Base-by-base conservation (phyloP, 192 early-diverging fungal species). In the Linnemannia elongata region DNA sequence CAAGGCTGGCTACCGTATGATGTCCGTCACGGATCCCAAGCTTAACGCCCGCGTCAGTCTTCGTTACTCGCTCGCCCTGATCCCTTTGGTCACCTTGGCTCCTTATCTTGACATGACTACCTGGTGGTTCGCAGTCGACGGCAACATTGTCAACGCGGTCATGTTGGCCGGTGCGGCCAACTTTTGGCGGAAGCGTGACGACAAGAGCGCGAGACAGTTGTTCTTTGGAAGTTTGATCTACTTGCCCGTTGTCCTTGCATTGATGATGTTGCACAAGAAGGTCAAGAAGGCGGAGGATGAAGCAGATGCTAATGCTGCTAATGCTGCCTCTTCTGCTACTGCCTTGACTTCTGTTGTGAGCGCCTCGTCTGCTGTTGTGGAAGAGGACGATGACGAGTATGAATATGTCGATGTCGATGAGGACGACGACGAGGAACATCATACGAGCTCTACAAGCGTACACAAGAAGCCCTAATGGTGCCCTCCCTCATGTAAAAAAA, bases 1-100 rank as follows among this genome's bases (percentile, higher is more conserved):
- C 13, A 98, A 98, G 86, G 98, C 98, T 3, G 98, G 98, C 3
- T 99, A 98, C 89, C 91, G 94, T 3, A 99, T 99, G 98, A 97
- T 97, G 95, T 92, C 94, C 3, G 97, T 97, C 0, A 95, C 93
- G 1, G 93, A 96, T 75, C 98, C 98, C 15, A 91, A 93, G 24
- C 91, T 99, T 24, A 99, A 98, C 75, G 96, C 96, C 3, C 92
- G 97, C 36, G 97, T 99, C 0, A 92, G 96, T 22, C 88, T 99
- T 49, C 92, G 97, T 12, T 96, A 99, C 82, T 90, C 91, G 83
- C 41, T 95, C 69, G 88, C 91, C 75, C 78, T 98, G 93, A 91
- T 98, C 83, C 95, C 97, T 54, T 47, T 96, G 69, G 83, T 92
- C 77, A 77, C 92, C 69, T 44, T 86, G 63, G 88, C 92, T 20